Evolutionary conservation across 768 basidiomycete genomes (phyloP).

Genomic region (Phanerochaete carnosa): DNA sequence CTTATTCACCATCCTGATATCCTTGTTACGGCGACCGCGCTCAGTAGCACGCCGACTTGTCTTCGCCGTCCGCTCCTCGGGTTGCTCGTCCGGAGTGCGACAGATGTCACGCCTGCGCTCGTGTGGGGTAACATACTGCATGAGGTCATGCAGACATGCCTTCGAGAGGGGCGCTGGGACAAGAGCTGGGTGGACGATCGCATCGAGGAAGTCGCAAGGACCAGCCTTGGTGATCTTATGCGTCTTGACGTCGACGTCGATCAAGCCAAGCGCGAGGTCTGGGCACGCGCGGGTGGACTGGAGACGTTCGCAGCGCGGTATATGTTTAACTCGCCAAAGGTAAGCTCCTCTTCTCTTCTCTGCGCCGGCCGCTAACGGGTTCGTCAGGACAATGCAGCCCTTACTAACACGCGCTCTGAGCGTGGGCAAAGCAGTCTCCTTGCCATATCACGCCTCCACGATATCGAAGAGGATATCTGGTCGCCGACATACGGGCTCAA

Average conservation of each 20-base stretch:
- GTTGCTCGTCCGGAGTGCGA: slow-evolving; percentile 52
- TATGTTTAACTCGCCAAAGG: slow-evolving; percentile 63
- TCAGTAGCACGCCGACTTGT: slow-evolving; percentile 82
- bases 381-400: slow-evolving; percentile 54
- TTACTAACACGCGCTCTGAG: slow-evolving; percentile 63
- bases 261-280: slow-evolving; percentile 64
- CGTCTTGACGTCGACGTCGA: slow-evolving; percentile 55
- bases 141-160: slow-evolving; percentile 82
- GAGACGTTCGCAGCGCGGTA: slow-evolving; percentile 64
- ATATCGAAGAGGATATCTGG: slow-evolving; percentile 97
- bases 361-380: not conserved
- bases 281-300: slow-evolving; percentile 60
- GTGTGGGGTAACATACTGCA: slow-evolving; percentile 95
- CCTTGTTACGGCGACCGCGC: slow-evolving; percentile 85
- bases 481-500: slow-evolving; percentile 93
- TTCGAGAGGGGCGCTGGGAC: slow-evolving; percentile 61
- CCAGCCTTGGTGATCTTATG: slow-evolving; percentile 58
- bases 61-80: slow-evolving; percentile 83
- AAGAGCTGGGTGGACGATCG: slow-evolving; percentile 55
- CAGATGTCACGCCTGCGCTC: slow-evolving; percentile 61
- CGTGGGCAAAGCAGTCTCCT: slow-evolving; percentile 51
- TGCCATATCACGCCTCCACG: slow-evolving; percentile 73
- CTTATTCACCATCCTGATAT: slow-evolving; percentile 91
- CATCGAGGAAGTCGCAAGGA: slow-evolving; percentile 53
- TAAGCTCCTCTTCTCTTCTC: slow-evolving; percentile 23